These are phyloP conservation scores for Crithidia sp. DNA, from an alignment of 208 protist species.

Conservation along the genomic window DNA sequence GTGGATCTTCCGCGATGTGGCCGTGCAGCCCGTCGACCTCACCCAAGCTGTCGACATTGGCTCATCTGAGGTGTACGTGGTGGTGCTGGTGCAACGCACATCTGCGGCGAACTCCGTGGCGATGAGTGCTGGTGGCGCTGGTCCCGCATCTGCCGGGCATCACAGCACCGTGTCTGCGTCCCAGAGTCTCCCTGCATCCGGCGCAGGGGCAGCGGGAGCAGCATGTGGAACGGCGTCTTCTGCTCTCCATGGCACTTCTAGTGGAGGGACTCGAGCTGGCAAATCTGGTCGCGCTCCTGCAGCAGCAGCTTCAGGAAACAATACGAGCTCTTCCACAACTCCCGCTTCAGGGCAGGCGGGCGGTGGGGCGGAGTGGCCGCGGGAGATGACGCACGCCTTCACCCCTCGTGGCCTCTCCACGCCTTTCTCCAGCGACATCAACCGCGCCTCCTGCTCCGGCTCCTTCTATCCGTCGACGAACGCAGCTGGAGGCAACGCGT, in stretches of 20 bases:
- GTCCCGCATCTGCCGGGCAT: background rate
- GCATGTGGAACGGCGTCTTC: too few species aligned
- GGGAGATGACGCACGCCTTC: slow-evolving; percentile 55
- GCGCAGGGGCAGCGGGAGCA: too few species aligned
- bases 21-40: slow-evolving; percentile 53
- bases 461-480: background rate
- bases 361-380: slow-evolving; percentile 44
- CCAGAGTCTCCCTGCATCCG: too few species aligned
- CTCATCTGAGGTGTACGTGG: slow-evolving; percentile 55
- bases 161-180: background rate
- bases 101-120: slow-evolving; percentile 6
- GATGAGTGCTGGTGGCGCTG: background rate
- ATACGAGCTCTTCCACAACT: too few species aligned
- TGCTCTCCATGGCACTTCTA: too few species aligned
- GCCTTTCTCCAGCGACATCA: slow-evolving; percentile 51
- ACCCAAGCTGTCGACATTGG: slow-evolving; percentile 33
- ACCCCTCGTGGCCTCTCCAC: slow-evolving; percentile 68
- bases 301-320: background rate
- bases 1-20: slow-evolving; percentile 30
- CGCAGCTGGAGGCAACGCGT: background rate
- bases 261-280: too few species aligned
- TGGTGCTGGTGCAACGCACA: slow-evolving; percentile 65
- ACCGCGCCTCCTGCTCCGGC: slow-evolving; percentile 16
- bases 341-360: background rate
- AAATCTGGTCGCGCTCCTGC: too few species aligned